Evolutionary conservation across 73 alveolate genomes (phyloP), one percentile per base, ranked within the genome.

Genomic region (Paramecium biaurelia): DNA sequence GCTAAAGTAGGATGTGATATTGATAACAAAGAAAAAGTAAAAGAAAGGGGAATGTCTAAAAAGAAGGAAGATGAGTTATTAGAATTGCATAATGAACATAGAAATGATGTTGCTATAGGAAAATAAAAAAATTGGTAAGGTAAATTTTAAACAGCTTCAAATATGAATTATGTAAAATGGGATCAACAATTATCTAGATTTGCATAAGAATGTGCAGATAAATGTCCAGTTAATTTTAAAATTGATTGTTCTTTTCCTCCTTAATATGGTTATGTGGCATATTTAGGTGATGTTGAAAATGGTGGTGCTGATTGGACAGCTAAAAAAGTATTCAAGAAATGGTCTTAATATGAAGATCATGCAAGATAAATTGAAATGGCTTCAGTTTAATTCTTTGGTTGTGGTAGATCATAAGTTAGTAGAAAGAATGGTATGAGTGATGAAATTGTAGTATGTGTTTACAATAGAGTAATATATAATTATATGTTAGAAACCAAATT

Each of bases 281-380:
- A 42, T 79, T 41, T 12, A 45, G 90, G 90, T 45, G 90, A 79
- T 47, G 74, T 47, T 23, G 42, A 24, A 42, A 47, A 79, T 43
- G 90, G 90, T 8, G 90, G 90, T 42, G 90, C 90, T 45, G 90
- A 79, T 45, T 79, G 90, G 90, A 26, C 70, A 1, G 76, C 34
- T 23, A 41, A 23, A 8, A 30, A 14, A 45, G 74, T 79, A 8
- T 41, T 79, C 23, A 41, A 63, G 15, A 43, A 26, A 23, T 79
- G 90, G 90, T 26, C 47, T 11, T 18, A 24, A 18, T 7, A 79
- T 43, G 49, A 41, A 24, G 90, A 79, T 41, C 21, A 24, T 38
- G 70, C 90, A 14, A 79, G 90, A 34, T 45, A 79, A 45, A 23
- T 79, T 18, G 90, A 79, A 45, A 43, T 2, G 49, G 90, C 76